Evolutionary conservation across 2,329 filamentous ascomycete species (phyloP).

Genomic region (Fusarium globosum): DNA sequence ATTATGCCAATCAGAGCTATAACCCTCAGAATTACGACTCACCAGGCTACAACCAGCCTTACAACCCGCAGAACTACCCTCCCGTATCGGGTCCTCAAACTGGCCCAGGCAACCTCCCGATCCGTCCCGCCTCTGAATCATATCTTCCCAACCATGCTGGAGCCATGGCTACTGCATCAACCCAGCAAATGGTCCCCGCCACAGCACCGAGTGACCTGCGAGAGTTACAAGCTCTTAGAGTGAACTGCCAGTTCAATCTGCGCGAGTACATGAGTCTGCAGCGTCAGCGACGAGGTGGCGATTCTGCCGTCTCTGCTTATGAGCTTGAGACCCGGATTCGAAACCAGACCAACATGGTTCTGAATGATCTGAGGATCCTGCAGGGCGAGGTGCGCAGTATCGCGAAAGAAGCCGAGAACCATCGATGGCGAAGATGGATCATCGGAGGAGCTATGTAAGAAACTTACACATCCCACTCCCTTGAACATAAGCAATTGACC

Average conservation of each 20-base stretch:
- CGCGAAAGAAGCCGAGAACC: constrained; percentile 57
- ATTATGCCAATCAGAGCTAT: constrained; percentile 31
- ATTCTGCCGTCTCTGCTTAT: constrained; percentile 46
- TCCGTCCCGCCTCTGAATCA: constrained; percentile 39
- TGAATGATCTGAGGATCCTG: constrained; percentile 58
- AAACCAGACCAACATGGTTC: constrained; percentile 55
- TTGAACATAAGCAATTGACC: not conserved
- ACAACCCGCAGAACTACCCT: constrained; percentile 41
- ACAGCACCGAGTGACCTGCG: constrained; percentile 36
- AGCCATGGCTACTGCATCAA: constrained; percentile 31
- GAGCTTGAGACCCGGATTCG: constrained; percentile 58
- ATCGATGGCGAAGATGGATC: constrained; percentile 65
- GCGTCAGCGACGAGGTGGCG: constrained; percentile 45
- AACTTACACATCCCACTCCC: not conserved
- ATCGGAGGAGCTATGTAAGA: constrained; percentile 64
- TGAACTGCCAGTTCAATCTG: constrained; percentile 51
- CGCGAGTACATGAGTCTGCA: constrained; percentile 51
- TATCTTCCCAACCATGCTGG: constrained; percentile 37
- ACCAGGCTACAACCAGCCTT: constrained; percentile 30
- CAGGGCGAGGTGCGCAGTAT: constrained; percentile 57
- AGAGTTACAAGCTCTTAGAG: constrained; percentile 49
- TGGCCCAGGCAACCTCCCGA: constrained; percentile 32
- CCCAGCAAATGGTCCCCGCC: constrained; percentile 34
- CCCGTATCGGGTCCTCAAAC: constrained; percentile 32
- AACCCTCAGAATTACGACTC: constrained; percentile 35